Percentiles rank a stretch among this genome's conserved stretches.
phyloP scores from a whole-genome alignment of 768 basidiomycete species.

The Tubosaeta sp. region DNA sequence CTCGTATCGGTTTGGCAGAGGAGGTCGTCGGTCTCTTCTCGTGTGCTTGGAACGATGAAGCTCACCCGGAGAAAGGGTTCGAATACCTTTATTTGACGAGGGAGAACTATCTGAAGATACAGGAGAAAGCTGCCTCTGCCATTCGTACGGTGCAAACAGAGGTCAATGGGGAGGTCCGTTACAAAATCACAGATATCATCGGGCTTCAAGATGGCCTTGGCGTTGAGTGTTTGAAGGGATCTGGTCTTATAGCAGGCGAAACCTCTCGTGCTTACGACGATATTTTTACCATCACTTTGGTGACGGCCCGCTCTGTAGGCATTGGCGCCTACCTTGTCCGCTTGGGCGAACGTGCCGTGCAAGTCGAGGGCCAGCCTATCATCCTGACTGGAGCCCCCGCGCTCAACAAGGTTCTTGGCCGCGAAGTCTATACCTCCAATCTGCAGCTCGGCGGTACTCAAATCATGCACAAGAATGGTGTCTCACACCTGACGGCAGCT shows the following conservation, averaged over 20 bases:
- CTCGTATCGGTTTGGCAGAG: conserved; percentile 93
- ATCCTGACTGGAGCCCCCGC: conserved; percentile 97
- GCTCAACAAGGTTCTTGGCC: conserved; percentile 97
- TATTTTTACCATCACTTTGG: conserved; percentile 98
- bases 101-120: conserved; percentile 84
- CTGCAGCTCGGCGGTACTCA: conserved; percentile 99
- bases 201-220: conserved; percentile 97
- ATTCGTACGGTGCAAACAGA: conserved; percentile 83
- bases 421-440: conserved; percentile 98
- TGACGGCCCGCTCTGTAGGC: conserved; percentile 97
- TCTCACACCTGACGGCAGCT: conserved; percentile 91
- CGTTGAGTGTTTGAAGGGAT: conserved; percentile 93
- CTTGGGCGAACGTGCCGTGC: conserved; percentile 94
- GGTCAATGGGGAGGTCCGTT: conserved; percentile 79
- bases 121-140: conserved; percentile 76
- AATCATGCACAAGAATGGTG: conserved; percentile 99
- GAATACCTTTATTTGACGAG: conserved; percentile 94
- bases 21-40: conserved; percentile 86
- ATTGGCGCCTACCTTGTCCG: conserved; percentile 99
- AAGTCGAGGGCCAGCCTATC: conserved; percentile 99
- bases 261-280: conserved; percentile 98
- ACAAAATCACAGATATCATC: conserved; percentile 95
- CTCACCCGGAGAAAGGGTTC: conserved; percentile 89
- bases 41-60: conserved; percentile 82
- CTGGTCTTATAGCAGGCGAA: conserved; percentile 97